Evolutionary conservation across 768 basidiomycete genomes (phyloP).

Genomic region (Naganishia randhawae): DNA sequence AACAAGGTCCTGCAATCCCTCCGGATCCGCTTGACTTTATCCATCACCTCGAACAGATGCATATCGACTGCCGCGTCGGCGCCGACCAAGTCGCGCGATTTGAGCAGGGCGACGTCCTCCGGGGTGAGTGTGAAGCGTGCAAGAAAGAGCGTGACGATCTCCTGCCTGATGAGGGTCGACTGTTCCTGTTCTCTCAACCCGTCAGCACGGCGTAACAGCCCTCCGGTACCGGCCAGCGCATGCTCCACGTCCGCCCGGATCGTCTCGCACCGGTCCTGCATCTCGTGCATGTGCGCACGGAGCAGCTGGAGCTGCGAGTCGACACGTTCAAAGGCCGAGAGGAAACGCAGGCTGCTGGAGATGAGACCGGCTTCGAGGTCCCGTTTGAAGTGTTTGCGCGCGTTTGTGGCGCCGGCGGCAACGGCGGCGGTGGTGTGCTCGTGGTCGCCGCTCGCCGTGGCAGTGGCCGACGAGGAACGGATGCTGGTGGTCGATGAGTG

Average conservation of each 20-base stretch:
- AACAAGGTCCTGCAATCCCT: slow-evolving; percentile 81
- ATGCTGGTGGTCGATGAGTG: slow-evolving; percentile 6
- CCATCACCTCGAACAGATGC: slow-evolving; percentile 78
- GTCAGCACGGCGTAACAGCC: slow-evolving; percentile 72
- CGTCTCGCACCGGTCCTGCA: slow-evolving; percentile 77
- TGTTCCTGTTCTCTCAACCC: slow-evolving; percentile 50
- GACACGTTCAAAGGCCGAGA: neutral
- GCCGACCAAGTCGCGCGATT: slow-evolving; percentile 70
- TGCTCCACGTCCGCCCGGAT: slow-evolving; percentile 71
- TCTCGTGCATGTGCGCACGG: slow-evolving; percentile 69
- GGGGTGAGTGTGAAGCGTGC: slow-evolving; percentile 76
- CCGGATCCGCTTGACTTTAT: slow-evolving; percentile 76
- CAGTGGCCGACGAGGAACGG: neutral
- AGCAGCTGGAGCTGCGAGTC: slow-evolving; percentile 82
- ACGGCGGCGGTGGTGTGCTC: neutral
- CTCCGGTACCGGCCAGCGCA: slow-evolving; percentile 72
- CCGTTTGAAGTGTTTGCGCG: slow-evolving; percentile 71
- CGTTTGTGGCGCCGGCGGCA: slow-evolving; percentile 58
- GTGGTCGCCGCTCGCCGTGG: slow-evolving; percentile 29
- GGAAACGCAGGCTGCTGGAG: neutral
- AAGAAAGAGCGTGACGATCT: slow-evolving; percentile 75
- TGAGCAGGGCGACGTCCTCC: slow-evolving; percentile 68
- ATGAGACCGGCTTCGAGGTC: slow-evolving; percentile 69
- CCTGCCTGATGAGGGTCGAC: slow-evolving; percentile 58
- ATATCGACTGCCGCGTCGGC: slow-evolving; percentile 54